phyloP scores from a whole-genome alignment of 441 rosid genomes.

The Populus hybrid region DNA sequence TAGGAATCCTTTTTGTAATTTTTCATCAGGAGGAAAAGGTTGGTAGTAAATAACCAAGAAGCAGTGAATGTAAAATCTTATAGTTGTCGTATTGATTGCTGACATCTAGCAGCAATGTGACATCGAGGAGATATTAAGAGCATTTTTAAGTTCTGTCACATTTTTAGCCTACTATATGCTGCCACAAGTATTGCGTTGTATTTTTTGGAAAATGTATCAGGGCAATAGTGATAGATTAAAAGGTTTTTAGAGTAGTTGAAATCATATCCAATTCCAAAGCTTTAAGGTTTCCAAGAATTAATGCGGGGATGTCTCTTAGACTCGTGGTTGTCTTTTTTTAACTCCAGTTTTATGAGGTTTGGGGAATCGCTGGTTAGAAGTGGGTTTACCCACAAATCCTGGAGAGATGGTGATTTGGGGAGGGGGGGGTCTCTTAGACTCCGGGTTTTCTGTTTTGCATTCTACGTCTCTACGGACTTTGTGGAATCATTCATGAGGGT shows the following conservation, averaged over 20 bases:
- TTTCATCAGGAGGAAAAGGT: not conserved
- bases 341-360: not conserved
- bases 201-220: not conserved
- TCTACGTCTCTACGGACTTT: not conserved
- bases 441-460: not conserved
- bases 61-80: not conserved
- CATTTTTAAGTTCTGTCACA: not conserved
- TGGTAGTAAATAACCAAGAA: not conserved
- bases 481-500: not conserved
- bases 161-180: not conserved
- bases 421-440: too few relatives aligned
- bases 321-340: not conserved
- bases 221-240: not conserved
- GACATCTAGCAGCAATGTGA: not conserved
- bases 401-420: not conserved
- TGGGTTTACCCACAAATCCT: not conserved
- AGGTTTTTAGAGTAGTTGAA: not conserved
- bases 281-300: not conserved
- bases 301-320: not conserved
- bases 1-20: not conserved
- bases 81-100: not conserved
- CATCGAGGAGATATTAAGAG: not conserved
- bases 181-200: not conserved
- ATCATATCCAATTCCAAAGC: not conserved
- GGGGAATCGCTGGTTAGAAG: not conserved